phyloP scores from a whole-genome alignment of 805 yeast genomes.

The Nakazawaea ernobii region DNA sequence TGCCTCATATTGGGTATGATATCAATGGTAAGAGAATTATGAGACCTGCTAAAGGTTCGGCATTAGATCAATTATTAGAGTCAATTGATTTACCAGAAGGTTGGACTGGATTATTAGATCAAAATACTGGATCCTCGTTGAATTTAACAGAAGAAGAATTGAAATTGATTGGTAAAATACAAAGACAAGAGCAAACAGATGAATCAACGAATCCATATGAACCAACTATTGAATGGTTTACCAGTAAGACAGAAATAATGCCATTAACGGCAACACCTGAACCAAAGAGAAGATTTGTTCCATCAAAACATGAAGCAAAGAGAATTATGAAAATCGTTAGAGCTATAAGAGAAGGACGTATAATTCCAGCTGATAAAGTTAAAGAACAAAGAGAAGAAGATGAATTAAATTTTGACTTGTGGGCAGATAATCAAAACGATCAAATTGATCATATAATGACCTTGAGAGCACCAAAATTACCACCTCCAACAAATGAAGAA shows the following conservation, averaged over 20 bases:
- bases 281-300: constrained; percentile 95
- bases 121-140: constrained; percentile 78
- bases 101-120: constrained; percentile 95
- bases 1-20: constrained; percentile 96
- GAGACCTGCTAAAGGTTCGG: constrained; percentile 98
- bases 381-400: constrained; percentile 49
- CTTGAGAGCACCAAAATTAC: constrained; percentile 87
- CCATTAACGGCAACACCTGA: constrained; percentile 93
- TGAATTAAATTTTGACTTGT: constrained; percentile 61
- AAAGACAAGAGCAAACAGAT: constrained; percentile 77
- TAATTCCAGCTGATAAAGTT: constrained; percentile 65
- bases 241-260: constrained; percentile 77
- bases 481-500: constrained; percentile 96
- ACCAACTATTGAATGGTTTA: constrained; percentile 94
- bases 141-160: constrained; percentile 83
- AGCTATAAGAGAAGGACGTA: constrained; percentile 95
- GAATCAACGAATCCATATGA: constrained; percentile 82
- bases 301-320: constrained; percentile 95
- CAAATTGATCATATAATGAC: constrained; percentile 79
- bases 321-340: constrained; percentile 92
- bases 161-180: constrained; percentile 81
- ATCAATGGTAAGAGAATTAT: constrained; percentile 96
- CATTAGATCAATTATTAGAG: constrained; percentile 84
- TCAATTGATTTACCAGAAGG: constrained; percentile 94
- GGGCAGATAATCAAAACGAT: constrained; percentile 59